phyloP scores from a whole-genome alignment of 2,329 filamentous ascomycete genomes.

The Rhynchosporium agropyri region DNA sequence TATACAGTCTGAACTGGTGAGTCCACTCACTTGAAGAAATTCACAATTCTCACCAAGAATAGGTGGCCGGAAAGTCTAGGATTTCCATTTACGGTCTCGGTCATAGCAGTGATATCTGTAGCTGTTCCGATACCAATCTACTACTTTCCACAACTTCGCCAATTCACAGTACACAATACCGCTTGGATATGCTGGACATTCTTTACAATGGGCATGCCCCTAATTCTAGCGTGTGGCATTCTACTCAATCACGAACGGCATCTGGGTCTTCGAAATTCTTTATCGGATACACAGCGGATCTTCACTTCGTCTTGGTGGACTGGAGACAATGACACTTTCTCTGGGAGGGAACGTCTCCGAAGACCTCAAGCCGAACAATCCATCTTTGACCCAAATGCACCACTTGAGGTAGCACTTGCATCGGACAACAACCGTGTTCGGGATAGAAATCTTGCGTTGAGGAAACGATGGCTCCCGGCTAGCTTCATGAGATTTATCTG shows the following conservation, averaged over 20 bases:
- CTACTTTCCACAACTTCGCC: constrained; percentile 54
- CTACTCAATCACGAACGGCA: constrained; percentile 66
- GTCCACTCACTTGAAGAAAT: not conserved
- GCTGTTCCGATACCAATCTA: constrained; percentile 63
- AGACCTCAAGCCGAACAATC: constrained; percentile 44
- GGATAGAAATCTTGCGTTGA: constrained; percentile 32
- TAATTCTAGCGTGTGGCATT: constrained; percentile 66
- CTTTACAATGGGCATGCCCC: constrained; percentile 68
- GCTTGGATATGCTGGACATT: constrained; percentile 72
- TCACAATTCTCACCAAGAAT: constrained; percentile 13
- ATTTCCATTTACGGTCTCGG: constrained; percentile 63
- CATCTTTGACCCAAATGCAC: constrained; percentile 39
- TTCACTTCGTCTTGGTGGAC: constrained; percentile 70
- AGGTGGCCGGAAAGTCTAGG: constrained; percentile 66
- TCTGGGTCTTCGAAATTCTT: constrained; percentile 59
- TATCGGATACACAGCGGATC: constrained; percentile 68
- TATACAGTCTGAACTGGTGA: constrained; percentile 69
- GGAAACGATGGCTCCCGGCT: constrained; percentile 58
- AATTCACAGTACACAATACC: constrained; percentile 64
- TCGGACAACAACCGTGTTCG: constrained; percentile 31
- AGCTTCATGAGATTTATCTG: constrained; percentile 71
- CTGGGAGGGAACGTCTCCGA: constrained; percentile 45
- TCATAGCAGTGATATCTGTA: constrained; percentile 63
- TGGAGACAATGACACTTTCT: constrained; percentile 52
- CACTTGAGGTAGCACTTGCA: constrained; percentile 39